Percentiles rank a stretch among this genome's conserved stretches.
These are phyloP conservation scores for Pyrenophora teres DNA, from an alignment of 2,329 filamentous ascomycete species.

Conservation along the genomic window DNA sequence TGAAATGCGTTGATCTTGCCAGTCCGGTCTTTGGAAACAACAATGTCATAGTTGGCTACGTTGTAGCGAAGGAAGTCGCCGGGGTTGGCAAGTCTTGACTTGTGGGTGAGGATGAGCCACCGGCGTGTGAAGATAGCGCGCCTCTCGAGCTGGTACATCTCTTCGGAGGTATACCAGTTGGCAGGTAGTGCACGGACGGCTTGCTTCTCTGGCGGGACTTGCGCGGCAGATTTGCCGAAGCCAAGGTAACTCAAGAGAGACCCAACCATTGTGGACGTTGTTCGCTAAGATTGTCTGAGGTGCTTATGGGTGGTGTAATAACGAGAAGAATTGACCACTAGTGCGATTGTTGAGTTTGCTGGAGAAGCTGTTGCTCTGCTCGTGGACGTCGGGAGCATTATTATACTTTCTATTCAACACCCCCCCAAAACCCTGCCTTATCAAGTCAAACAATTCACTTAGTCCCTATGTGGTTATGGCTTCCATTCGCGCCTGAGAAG, in stretches of 20 bases:
- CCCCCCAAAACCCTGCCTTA: slow-evolving; percentile 27
- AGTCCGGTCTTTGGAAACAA: slow-evolving; percentile 46
- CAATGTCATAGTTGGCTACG: slow-evolving; percentile 51
- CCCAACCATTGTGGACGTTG: slow-evolving; percentile 26
- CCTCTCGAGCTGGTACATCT: slow-evolving; percentile 55
- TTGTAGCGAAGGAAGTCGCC: slow-evolving; percentile 63
- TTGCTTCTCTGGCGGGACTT: slow-evolving; percentile 19
- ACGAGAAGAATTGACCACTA: background rate
- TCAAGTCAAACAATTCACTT: slow-evolving; percentile 30
- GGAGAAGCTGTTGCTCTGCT: slow-evolving; percentile 11
- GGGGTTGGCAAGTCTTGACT: slow-evolving; percentile 54
- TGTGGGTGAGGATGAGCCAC: slow-evolving; percentile 62
- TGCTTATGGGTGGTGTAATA: background rate
- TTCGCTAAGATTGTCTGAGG: background rate
- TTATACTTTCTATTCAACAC: slow-evolving; percentile 25
- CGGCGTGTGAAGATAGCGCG: slow-evolving; percentile 59
- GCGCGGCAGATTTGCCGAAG: slow-evolving; percentile 25
- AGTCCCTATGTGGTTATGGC: slow-evolving; percentile 36
- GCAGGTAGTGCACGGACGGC: slow-evolving; percentile 51
- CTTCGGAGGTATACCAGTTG: slow-evolving; percentile 48
- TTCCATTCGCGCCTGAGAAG: slow-evolving; percentile 28
- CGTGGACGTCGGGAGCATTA: slow-evolving; percentile 19
- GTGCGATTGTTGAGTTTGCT: background rate
- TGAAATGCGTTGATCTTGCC: slow-evolving; percentile 50
- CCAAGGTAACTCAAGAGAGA: slow-evolving; percentile 36